A percentile compares a stretch with the other conserved stretches of the same genome.
Evolutionary conservation across 2,329 filamentous ascomycete genomes (phyloP).

Genomic region (Penicillium crustosum): DNA sequence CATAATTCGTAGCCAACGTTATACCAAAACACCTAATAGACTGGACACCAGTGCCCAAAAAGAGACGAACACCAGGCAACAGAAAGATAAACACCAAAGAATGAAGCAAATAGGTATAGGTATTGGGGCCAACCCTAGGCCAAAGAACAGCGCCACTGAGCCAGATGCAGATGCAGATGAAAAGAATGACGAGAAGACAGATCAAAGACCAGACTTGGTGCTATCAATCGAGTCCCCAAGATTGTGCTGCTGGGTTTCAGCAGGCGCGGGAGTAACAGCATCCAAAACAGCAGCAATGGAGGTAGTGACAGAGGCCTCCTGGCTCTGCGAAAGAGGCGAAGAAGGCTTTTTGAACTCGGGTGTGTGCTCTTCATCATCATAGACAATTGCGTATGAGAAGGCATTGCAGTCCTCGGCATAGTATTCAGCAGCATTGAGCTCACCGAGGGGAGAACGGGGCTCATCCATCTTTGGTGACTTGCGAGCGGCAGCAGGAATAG

Average conservation of each 20-base stretch:
- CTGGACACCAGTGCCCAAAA: constrained; percentile 8
- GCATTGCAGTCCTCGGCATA: constrained; percentile 66
- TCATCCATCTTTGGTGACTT: constrained; percentile 62
- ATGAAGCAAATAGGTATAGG: not conserved
- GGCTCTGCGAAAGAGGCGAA: constrained; percentile 4
- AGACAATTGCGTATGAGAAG: constrained; percentile 60
- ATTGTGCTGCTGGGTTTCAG: constrained; percentile 49
- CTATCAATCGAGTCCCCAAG: constrained; percentile 52
- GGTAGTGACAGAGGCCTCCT: constrained; percentile 16
- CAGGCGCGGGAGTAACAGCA: constrained; percentile 28
- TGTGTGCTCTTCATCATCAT: constrained; percentile 54
- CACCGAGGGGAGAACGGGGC: constrained; percentile 64
- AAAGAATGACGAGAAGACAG: not conserved
- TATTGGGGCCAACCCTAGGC: not conserved
- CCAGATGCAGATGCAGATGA: constrained; percentile 22
- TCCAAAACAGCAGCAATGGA: constrained; percentile 31
- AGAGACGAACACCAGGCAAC: constrained; percentile 1
- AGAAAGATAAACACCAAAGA: constrained; percentile 4
- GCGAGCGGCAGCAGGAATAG: constrained; percentile 29
- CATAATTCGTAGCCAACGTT: constrained; percentile 1
- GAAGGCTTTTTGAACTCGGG: constrained; percentile 19
- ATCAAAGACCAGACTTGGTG: constrained; percentile 2
- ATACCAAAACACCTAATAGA: constrained; percentile 3
- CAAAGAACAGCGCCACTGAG: constrained; percentile 13
- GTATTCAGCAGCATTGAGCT: constrained; percentile 67